Conservation (phyloP, 768 basidiomycete genomes). For the Leucosporidium yakuticum region DNA sequence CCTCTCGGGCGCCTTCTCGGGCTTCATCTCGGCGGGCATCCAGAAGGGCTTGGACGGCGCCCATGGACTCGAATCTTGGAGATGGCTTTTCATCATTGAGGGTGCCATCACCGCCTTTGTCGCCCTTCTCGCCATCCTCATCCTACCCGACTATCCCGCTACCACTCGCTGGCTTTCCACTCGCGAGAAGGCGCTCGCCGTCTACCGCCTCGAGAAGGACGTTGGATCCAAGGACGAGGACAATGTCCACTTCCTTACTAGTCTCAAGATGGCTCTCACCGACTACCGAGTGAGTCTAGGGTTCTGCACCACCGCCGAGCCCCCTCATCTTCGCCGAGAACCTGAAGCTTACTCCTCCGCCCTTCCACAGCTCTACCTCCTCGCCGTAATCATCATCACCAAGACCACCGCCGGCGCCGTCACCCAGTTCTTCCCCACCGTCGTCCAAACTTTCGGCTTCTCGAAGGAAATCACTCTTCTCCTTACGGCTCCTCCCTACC, state of each 20-base stretch:
- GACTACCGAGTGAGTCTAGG: slow-evolving; percentile 28
- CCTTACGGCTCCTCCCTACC: slow-evolving; percentile 39
- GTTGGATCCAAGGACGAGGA: slow-evolving; percentile 36
- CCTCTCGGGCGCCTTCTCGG: slow-evolving; percentile 32
- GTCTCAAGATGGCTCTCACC: slow-evolving; percentile 29
- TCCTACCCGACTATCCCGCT: slow-evolving; percentile 23
- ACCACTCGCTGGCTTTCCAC: slow-evolving; percentile 15
- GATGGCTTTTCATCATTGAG: slow-evolving; percentile 23
- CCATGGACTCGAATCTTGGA: slow-evolving; percentile 12
- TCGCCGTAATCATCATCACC: slow-evolving; percentile 38
- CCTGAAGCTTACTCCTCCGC: background rate
- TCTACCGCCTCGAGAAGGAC: slow-evolving; percentile 31
- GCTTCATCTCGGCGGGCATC: slow-evolving; percentile 23
- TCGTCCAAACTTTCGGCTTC: slow-evolving; percentile 38
- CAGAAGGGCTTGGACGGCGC: slow-evolving; percentile 17
- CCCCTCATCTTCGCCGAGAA: background rate
- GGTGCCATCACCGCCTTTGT: slow-evolving; percentile 27
- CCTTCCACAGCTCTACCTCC: slow-evolving; percentile 25
- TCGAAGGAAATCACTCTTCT: slow-evolving; percentile 30
- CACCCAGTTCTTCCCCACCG: slow-evolving; percentile 26
- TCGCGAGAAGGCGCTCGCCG: slow-evolving; percentile 21
- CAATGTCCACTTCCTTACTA: slow-evolving; percentile 18
- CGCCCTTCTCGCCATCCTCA: background rate
- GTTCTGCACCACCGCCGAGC: background rate
- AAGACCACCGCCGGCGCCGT: slow-evolving; percentile 40